phyloP scores from a whole-genome alignment of 2,329 filamentous ascomycete species.

The Madurella mycetomatis region DNA sequence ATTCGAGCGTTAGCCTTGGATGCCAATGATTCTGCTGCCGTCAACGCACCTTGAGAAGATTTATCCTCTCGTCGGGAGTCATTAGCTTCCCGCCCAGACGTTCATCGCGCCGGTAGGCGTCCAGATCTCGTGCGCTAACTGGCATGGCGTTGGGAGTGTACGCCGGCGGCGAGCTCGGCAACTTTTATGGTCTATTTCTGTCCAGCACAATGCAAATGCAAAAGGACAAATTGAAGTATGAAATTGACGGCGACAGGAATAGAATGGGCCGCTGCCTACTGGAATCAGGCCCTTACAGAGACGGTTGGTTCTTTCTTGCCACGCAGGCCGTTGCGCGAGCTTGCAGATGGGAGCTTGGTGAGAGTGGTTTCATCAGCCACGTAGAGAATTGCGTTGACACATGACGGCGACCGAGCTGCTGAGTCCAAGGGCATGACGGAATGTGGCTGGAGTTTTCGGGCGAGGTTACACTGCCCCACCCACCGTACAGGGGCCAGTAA shows the following conservation, averaged over 20 bases:
- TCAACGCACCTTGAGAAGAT: conserved; percentile 40
- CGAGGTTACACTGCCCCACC: neutral
- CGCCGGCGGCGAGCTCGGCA: neutral
- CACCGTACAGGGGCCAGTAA: neutral
- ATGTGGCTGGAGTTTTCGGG: conserved; percentile 4
- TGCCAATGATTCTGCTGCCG: conserved; percentile 18
- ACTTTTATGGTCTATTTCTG: neutral
- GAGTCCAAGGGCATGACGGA: conserved; percentile 1
- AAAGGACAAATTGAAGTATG: neutral
- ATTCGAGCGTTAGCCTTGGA: neutral
- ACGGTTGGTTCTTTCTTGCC: neutral
- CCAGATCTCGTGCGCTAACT: conserved; percentile 34
- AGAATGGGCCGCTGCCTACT: too few relatives aligned
- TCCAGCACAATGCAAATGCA: neutral
- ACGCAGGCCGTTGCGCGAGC: neutral
- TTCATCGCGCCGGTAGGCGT: conserved; percentile 44
- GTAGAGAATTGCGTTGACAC: too few relatives aligned
- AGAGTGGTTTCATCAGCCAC: too few relatives aligned
- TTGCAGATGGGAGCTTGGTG: neutral
- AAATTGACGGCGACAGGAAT: too few relatives aligned
- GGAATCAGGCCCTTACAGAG: neutral
- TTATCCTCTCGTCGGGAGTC: conserved; percentile 41
- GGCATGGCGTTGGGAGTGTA: conserved; percentile 32
- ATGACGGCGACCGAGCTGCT: neutral
- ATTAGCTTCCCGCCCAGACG: conserved; percentile 39